Percentiles rank a stretch among this genome's conserved stretches.
phyloP scores from a whole-genome alignment of 495 filamentous ascomycete genomes.

The Neurospora sp. region DNA sequence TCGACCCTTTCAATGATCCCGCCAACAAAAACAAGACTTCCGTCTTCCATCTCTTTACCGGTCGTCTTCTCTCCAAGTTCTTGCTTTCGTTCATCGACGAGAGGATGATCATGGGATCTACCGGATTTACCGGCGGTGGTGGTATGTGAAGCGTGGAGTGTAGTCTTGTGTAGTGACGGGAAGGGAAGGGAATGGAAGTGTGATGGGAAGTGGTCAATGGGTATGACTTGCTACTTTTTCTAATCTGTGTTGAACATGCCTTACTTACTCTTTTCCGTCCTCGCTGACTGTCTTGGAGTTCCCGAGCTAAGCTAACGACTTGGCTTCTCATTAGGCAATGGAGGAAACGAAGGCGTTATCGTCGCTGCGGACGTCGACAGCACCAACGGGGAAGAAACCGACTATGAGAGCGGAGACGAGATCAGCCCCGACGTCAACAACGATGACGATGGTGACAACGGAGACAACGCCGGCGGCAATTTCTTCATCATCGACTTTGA shows the following conservation, averaged over 20 bases:
- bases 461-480: neutral
- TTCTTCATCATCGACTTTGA: neutral
- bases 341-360: neutral
- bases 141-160: neutral
- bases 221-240: neutral
- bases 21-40: neutral
- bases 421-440: neutral
- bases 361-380: neutral
- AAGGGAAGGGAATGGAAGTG: neutral
- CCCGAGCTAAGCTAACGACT: neutral
- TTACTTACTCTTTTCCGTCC: neutral
- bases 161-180: neutral
- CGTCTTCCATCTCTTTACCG: conserved; percentile 22
- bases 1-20: neutral
- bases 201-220: neutral
- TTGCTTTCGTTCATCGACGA: conserved; percentile 40
- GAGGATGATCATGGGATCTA: conserved; percentile 1
- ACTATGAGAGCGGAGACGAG: neutral
- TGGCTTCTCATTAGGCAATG: neutral
- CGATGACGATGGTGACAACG: neutral
- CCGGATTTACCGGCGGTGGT: neutral
- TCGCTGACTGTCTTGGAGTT: neutral
- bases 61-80: conserved; percentile 39
- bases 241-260: neutral
- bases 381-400: neutral